These are phyloP conservation scores for Dioscorea zingiberensis DNA, from an alignment of 106 monocot species.

Conservation along the genomic window DNA sequence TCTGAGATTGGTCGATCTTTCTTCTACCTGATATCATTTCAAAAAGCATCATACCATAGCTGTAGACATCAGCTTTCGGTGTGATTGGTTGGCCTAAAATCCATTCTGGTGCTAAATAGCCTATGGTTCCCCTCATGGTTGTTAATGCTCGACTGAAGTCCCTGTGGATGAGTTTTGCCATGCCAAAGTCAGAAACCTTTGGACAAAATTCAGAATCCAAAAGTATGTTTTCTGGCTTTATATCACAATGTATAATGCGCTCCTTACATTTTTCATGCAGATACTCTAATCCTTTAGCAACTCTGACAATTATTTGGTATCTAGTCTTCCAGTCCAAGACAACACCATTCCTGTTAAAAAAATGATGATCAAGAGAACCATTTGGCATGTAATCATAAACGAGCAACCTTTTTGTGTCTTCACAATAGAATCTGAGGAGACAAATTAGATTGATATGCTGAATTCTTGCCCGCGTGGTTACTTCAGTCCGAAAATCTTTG, in stretches of 20 bases:
- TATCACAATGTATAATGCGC: conserved; percentile 36
- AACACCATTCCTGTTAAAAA: conserved; percentile 5
- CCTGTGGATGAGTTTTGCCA: conserved; percentile 52
- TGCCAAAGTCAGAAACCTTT: conserved; percentile 57
- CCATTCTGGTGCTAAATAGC: conserved; percentile 71
- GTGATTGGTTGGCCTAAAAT: conserved; percentile 46
- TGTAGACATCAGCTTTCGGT: conserved; percentile 49
- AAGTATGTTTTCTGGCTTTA: conserved; percentile 50
- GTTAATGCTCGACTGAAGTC: conserved; percentile 54
- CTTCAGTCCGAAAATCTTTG: conserved; percentile 39
- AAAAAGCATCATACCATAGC: conserved; percentile 61
- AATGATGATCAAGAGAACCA: conserved; percentile 19
- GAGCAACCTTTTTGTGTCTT: conserved; percentile 15
- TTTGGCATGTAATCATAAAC: conserved; percentile 33
- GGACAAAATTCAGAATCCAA: conserved; percentile 33
- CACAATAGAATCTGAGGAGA: conserved; percentile 16
- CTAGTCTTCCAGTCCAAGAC: conserved; percentile 19
- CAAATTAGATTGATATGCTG: conserved; percentile 34
- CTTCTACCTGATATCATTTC: conserved; percentile 48
- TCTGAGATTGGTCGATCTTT: conserved; percentile 11
- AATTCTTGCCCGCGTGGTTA: conserved; percentile 22
- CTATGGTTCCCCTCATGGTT: conserved; percentile 54
- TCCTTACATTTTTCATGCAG: conserved; percentile 41
- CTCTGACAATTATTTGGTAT: conserved; percentile 21
- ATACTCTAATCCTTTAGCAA: conserved; percentile 27